phyloP scores from a whole-genome alignment of 2,329 filamentous ascomycete genomes.

The Trichoderma koningiopsis region DNA sequence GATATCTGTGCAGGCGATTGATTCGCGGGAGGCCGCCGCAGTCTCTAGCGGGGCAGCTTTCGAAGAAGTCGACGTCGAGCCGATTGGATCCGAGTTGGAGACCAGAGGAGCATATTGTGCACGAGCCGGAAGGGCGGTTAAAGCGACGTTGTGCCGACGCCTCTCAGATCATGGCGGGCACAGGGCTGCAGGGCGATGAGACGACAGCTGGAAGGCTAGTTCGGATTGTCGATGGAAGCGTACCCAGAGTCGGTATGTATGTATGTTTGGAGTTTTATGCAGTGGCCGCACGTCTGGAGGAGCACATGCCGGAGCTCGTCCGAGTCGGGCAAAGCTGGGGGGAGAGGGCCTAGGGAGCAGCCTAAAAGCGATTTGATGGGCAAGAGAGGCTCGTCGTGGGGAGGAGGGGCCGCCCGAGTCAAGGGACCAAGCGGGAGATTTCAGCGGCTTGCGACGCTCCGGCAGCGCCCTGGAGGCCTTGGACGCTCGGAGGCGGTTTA shows the following conservation, averaged over 20 bases:
- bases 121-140: slow-evolving; percentile 10
- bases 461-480: neutral
- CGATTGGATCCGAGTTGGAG: slow-evolving; percentile 22
- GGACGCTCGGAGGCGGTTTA: neutral
- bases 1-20: neutral
- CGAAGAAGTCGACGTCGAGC: slow-evolving; percentile 22
- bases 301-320: neutral
- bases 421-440: neutral
- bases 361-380: neutral
- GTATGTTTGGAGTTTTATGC: neutral
- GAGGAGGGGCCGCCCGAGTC: neutral
- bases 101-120: slow-evolving; percentile 28
- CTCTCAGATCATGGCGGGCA: slow-evolving; percentile 26
- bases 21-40: slow-evolving; percentile 26
- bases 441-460: neutral
- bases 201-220: slow-evolving; percentile 13
- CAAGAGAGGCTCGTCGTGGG: neutral
- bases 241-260: neutral
- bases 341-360: neutral
- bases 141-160: slow-evolving; percentile 6
- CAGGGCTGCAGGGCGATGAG: slow-evolving; percentile 15
- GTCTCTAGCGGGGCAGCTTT: slow-evolving; percentile 25
- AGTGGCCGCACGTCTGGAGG: slow-evolving; percentile 14
- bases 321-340: slow-evolving; percentile 11
- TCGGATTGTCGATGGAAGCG: neutral